Evolutionary conservation across 78 protist species (phyloP).

Genomic region (Dictyostelium citrinum): DNA sequence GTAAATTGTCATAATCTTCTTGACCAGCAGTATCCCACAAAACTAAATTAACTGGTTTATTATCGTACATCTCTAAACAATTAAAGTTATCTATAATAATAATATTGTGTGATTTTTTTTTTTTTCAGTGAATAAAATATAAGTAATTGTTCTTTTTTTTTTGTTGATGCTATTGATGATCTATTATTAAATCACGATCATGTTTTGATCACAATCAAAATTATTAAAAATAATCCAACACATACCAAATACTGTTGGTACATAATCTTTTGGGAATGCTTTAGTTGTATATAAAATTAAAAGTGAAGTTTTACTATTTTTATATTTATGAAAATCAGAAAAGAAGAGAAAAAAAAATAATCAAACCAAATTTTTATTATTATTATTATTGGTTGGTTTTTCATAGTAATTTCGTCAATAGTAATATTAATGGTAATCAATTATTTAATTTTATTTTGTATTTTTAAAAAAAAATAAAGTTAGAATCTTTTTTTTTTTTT

Average conservation of each 20-base stretch:
- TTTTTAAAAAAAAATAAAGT: neutral
- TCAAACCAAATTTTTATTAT: neutral
- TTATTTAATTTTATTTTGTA: neutral
- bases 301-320: conserved; percentile 91
- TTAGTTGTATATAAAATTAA: conserved; percentile 93
- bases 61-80: conserved; percentile 75
- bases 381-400: neutral
- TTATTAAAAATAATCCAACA: neutral
- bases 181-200: neutral
- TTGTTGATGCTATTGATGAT: neutral
- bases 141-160: neutral
- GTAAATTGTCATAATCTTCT: conserved; percentile 93
- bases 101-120: no score
- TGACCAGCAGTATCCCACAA: conserved; percentile 97
- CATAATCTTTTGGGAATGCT: conserved; percentile 93
- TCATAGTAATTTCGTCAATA: neutral
- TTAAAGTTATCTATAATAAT: conserved; percentile 51
- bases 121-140: no score
- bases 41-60: conserved; percentile 76
- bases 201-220: no score
- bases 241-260: conserved; percentile 81
- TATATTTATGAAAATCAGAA: no score
- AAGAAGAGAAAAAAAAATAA: neutral
- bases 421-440: neutral
- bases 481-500: neutral